Conservation (phyloP, 202 grass and related monocot genomes). For the Zoysia matrella region DNA sequence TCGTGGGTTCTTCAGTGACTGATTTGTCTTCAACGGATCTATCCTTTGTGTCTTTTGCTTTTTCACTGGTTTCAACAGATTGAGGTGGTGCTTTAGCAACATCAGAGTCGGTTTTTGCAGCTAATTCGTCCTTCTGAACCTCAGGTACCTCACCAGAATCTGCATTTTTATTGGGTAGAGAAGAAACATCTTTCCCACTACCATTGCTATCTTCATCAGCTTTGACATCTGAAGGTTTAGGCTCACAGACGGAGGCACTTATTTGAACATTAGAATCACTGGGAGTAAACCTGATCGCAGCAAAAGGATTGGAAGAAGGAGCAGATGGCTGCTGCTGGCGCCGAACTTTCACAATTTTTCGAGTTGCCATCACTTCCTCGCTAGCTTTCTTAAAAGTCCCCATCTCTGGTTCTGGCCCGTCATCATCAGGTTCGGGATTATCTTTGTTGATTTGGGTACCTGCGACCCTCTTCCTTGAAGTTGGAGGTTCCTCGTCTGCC, state of each 20-base stretch:
- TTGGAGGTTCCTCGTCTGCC: slow-evolving; percentile 68
- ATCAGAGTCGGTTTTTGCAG: slow-evolving; percentile 32
- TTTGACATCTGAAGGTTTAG: slow-evolving; percentile 51
- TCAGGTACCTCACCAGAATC: background rate
- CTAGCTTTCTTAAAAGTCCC: slow-evolving; percentile 91
- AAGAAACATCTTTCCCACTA: slow-evolving; percentile 41
- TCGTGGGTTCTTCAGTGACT: slow-evolving; percentile 35
- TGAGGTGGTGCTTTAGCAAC: slow-evolving; percentile 28
- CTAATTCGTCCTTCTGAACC: slow-evolving; percentile 34
- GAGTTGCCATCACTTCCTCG: slow-evolving; percentile 96
- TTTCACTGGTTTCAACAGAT: slow-evolving; percentile 44
- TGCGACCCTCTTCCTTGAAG: slow-evolving; percentile 91
- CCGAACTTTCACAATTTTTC: slow-evolving; percentile 82
- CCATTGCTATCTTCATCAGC: slow-evolving; percentile 54
- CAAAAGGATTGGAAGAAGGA: slow-evolving; percentile 80
- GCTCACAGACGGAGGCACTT: slow-evolving; percentile 41
- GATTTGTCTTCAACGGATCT: slow-evolving; percentile 41
- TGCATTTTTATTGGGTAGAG: background rate
- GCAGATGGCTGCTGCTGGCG: slow-evolving; percentile 58
- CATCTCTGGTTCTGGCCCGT: slow-evolving; percentile 49
- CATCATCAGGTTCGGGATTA: too few relatives aligned
- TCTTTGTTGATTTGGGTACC: too few relatives aligned
- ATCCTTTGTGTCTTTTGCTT: slow-evolving; percentile 43
- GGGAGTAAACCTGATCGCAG: slow-evolving; percentile 29
- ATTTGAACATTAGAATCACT: slow-evolving; percentile 32